These are phyloP conservation scores for Leccinum rimulosum DNA, from an alignment of 768 basidiomycete genomes.

Conservation along the genomic window DNA sequence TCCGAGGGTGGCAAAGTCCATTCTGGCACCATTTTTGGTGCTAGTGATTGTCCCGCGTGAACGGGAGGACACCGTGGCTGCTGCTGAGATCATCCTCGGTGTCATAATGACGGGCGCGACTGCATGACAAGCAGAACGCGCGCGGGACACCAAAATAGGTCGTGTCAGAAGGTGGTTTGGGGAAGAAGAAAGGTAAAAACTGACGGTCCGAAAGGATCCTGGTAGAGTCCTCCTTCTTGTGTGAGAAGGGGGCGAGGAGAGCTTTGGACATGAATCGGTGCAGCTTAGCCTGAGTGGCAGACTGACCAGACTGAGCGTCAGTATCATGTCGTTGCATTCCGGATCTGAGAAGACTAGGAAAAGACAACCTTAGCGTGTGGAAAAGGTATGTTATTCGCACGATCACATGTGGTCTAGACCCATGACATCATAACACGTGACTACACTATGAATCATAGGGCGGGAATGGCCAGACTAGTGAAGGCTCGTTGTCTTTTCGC, in stretches of 20 bases:
- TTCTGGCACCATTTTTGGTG: slow-evolving; percentile 32
- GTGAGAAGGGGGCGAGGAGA: slow-evolving; percentile 64
- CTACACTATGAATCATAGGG: background rate
- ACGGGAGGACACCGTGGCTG: slow-evolving; percentile 64
- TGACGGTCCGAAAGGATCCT: slow-evolving; percentile 74
- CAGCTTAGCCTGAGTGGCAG: slow-evolving; percentile 42
- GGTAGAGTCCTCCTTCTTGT: slow-evolving; percentile 61
- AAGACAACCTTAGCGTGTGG: background rate
- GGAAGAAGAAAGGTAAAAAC: slow-evolving; percentile 21
- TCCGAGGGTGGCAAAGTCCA: slow-evolving; percentile 78
- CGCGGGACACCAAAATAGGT: background rate
- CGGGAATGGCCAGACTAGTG: background rate
- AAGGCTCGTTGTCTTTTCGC: background rate
- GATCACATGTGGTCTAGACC: slow-evolving; percentile 26
- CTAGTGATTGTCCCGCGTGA: slow-evolving; percentile 35
- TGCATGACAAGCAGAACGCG: slow-evolving; percentile 24
- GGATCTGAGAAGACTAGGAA: slow-evolving; percentile 8
- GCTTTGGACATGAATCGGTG: slow-evolving; percentile 62
- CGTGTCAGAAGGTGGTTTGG: background rate
- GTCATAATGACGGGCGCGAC: slow-evolving; percentile 92
- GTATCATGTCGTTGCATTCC: slow-evolving; percentile 21
- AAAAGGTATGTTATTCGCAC: slow-evolving; percentile 10
- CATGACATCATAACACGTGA: slow-evolving; percentile 35
- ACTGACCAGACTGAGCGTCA: background rate
- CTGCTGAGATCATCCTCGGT: slow-evolving; percentile 72